Evolutionary conservation across 257 asterid genomes (phyloP), one percentile per base, ranked within the genome.

Genomic region (Fraxinus excelsior): DNA sequence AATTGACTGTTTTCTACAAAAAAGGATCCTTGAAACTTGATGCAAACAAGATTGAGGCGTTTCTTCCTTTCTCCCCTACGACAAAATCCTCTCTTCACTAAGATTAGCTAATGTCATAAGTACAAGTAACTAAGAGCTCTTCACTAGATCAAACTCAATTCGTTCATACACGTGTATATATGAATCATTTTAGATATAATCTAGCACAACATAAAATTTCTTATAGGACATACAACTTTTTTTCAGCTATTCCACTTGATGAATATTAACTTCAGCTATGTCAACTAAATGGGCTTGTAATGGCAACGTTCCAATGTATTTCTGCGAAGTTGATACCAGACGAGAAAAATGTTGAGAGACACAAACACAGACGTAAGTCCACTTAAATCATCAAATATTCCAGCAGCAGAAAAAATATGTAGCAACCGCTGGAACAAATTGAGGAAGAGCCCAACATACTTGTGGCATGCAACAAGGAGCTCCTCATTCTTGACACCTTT

Each of bases 401-500:
- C 18, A 37, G 26, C 42, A 34, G 3, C 3, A 65, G 19, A 35
- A 2, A 8, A 80, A 70, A 38, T 49, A 70, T 28, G 38, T 28
- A 73, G 58, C 7, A 46, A 46, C 56, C 19, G 2, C 28, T 11
- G 21, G 71, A 11, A 11, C 68, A 51, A 56, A 11, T 60, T 9
- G 60, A 46, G 16, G 34, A 31, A 9, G 23, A 28, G 14, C 5
- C 18, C 2, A 23, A 53, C 78, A 74, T 82, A 86, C 90, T 85
- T 85, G 79, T 84, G 90, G 82, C 86, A 92, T 42, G 99, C 99
- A 81, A 94, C 97, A 76, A 90, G 91, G 58, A 91, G 98, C 88
- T 94, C 99, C 87, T 94, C 99, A 80, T 91, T 92, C 85, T 92
- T 94, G 73, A 86, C 88, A 70, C 98, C 99, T 80, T 73, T 92